A percentile compares a stretch with the other conserved stretches of the same genome.
phyloP scores from a whole-genome alignment of 495 filamentous ascomycete species.

The Podospora bellae-mahoneyi region DNA sequence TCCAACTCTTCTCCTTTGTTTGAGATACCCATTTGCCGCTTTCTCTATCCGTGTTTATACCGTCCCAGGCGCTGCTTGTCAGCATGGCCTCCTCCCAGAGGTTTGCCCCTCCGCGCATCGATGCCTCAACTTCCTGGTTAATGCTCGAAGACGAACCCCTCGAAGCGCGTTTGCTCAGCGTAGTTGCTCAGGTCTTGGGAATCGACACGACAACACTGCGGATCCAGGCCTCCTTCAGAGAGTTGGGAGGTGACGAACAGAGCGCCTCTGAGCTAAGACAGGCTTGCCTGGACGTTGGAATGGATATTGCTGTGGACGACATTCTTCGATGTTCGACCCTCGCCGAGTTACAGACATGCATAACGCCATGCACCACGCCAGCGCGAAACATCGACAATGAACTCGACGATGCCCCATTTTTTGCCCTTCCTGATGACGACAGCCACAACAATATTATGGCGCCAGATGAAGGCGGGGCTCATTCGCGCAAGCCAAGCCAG shows the following conservation, averaged over 20 bases:
- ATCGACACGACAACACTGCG: conserved; percentile 25
- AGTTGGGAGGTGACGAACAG: conserved; percentile 40
- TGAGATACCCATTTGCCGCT: conserved; percentile 23
- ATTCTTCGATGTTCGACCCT: conserved; percentile 42
- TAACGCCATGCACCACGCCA: conserved; percentile 27
- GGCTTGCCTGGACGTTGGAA: conserved; percentile 36
- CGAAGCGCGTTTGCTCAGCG: conserved; percentile 31
- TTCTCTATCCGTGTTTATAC: conserved; percentile 14
- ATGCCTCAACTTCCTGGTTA: conserved; percentile 32
- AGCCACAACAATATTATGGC: conserved; percentile 23
- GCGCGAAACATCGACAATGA: conserved; percentile 14
- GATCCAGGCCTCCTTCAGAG: conserved; percentile 38
- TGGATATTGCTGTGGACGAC: conserved; percentile 38
- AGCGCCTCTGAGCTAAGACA: conserved; percentile 35
- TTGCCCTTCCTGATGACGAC: conserved; percentile 24
- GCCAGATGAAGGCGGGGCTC: conserved; percentile 13
- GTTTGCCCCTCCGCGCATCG: conserved; percentile 21
- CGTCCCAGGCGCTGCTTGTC: conserved; percentile 9
- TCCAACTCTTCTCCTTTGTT: conserved; percentile 25
- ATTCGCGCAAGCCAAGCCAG: conserved; percentile 25
- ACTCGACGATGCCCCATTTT: conserved; percentile 22
- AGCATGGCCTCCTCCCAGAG: conserved; percentile 24
- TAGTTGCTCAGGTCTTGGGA: conserved; percentile 36
- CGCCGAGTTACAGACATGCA: conserved; percentile 38
- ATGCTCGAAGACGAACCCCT: conserved; percentile 29